These are phyloP conservation scores for Beauveria medogensis DNA, from an alignment of 2,329 filamentous ascomycete genomes.

Conservation along the genomic window DNA sequence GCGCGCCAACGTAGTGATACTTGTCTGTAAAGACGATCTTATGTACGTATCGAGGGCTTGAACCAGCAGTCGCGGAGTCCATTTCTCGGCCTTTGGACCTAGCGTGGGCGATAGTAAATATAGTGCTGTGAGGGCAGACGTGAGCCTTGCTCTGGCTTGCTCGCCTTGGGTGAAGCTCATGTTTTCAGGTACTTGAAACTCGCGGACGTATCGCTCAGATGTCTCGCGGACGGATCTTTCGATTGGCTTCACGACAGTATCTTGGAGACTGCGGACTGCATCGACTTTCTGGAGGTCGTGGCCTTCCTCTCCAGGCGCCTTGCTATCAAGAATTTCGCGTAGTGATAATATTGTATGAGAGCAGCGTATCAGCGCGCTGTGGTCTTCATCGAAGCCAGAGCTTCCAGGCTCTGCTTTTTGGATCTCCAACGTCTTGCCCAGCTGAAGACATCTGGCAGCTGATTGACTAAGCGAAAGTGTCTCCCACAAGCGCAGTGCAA, in stretches of 20 bases:
- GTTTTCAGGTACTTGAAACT: slow-evolving; percentile 61
- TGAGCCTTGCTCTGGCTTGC: slow-evolving; percentile 64
- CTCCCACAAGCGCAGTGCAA: slow-evolving; percentile 71
- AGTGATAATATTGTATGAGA: slow-evolving; percentile 71
- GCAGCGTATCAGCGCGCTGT: slow-evolving; percentile 72
- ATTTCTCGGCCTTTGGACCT: slow-evolving; percentile 43
- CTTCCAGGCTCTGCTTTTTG: slow-evolving; percentile 60
- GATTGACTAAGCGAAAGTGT: slow-evolving; percentile 69
- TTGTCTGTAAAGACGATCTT: slow-evolving; percentile 70
- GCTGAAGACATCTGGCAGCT: slow-evolving; percentile 68
- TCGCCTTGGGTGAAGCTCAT: slow-evolving; percentile 59
- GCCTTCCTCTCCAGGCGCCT: slow-evolving; percentile 65
- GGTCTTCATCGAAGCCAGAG: slow-evolving; percentile 54
- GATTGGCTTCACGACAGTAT: slow-evolving; percentile 59
- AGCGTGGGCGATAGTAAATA: slow-evolving; percentile 71
- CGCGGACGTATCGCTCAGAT: slow-evolving; percentile 71
- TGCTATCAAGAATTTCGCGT: slow-evolving; percentile 61
- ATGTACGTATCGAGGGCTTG: slow-evolving; percentile 74
- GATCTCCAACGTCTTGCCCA: slow-evolving; percentile 81
- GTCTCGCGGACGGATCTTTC: slow-evolving; percentile 66
- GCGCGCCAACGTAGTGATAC: slow-evolving; percentile 64
- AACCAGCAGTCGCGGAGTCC: slow-evolving; percentile 64
- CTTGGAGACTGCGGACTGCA: slow-evolving; percentile 62
- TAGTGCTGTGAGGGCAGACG: slow-evolving; percentile 66
- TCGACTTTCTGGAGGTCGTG: slow-evolving; percentile 67